Percentiles rank a stretch among this genome's conserved stretches.
phyloP scores from a whole-genome alignment of 2,329 filamentous ascomycete genomes.

The Talaromyces amestolkiae region DNA sequence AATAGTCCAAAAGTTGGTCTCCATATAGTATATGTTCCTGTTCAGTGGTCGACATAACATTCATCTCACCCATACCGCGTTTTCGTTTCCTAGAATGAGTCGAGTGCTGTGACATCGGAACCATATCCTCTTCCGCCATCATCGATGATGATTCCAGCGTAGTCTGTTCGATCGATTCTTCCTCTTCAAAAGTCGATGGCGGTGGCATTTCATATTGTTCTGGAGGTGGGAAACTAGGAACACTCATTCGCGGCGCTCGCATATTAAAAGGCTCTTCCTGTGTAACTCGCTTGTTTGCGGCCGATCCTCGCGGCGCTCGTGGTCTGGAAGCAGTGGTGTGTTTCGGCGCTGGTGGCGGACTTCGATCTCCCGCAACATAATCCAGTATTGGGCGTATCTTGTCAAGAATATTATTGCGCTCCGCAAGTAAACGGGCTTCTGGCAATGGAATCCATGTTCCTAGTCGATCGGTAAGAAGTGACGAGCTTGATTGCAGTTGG shows the following conservation, averaged over 20 bases:
- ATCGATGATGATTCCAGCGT: conserved; percentile 83
- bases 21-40: conserved; percentile 88
- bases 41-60: conserved; percentile 58
- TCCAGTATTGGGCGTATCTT: conserved; percentile 86
- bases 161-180: conserved; percentile 78
- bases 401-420: conserved; percentile 81
- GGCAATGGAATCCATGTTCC: conserved; percentile 94
- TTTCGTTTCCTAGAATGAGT: conserved; percentile 68
- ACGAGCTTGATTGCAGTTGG: not conserved
- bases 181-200: conserved; percentile 60
- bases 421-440: conserved; percentile 75
- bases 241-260: conserved; percentile 36
- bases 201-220: conserved; percentile 67
- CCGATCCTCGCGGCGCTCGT: conserved; percentile 66
- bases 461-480: conserved; percentile 33
- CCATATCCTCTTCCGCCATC: conserved; percentile 77
- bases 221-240: conserved; percentile 47
- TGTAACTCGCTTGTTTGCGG: conserved; percentile 55
- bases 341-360: conserved; percentile 88
- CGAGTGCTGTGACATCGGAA: conserved; percentile 65
- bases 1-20: conserved; percentile 93
- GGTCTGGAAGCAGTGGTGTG: conserved; percentile 77
- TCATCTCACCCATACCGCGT: conserved; percentile 64
- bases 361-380: conserved; percentile 77
- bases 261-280: conserved; percentile 33